Conservation (phyloP, 768 basidiomycete genomes). For the Calocera viscosa region DNA sequence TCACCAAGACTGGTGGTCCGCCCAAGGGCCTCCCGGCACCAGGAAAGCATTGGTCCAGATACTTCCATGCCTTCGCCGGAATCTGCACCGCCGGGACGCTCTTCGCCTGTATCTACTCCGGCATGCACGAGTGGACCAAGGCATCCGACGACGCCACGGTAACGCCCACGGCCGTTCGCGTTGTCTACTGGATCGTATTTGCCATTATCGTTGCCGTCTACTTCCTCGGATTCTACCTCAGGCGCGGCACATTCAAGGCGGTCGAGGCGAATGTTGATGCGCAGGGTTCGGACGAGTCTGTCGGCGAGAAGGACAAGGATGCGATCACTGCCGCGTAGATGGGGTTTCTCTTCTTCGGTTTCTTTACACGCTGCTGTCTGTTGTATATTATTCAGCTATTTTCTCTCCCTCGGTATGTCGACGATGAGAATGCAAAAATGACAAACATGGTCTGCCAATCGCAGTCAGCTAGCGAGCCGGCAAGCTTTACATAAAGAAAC, state of each 20-base stretch:
- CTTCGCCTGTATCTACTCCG: neutral
- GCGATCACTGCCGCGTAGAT: neutral
- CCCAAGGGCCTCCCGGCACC: neutral
- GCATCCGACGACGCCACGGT: neutral
- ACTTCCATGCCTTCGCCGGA: neutral
- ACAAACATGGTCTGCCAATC: too few relatives aligned
- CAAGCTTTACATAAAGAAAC: too few relatives aligned
- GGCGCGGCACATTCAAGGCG: neutral
- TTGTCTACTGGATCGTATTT: neutral
- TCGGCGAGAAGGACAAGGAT: slow-evolving; percentile 3
- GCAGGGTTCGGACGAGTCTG: neutral
- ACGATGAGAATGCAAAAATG: too few relatives aligned
- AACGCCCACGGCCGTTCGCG: neutral
- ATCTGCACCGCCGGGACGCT: neutral
- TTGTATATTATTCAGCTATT: too few relatives aligned
- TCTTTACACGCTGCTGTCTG: too few relatives aligned
- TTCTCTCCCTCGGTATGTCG: too few relatives aligned
- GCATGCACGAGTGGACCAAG: neutral
- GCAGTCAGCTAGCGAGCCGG: too few relatives aligned
- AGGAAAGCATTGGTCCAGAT: neutral
- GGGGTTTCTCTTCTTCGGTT: too few relatives aligned
- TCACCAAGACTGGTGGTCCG: neutral
- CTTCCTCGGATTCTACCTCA: slow-evolving; percentile 2
- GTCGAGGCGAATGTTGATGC: neutral
- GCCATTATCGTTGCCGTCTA: neutral